Base-by-base conservation (phyloP, 2,329 filamentous ascomycete species). In the Zymoseptoria tritici region DNA sequence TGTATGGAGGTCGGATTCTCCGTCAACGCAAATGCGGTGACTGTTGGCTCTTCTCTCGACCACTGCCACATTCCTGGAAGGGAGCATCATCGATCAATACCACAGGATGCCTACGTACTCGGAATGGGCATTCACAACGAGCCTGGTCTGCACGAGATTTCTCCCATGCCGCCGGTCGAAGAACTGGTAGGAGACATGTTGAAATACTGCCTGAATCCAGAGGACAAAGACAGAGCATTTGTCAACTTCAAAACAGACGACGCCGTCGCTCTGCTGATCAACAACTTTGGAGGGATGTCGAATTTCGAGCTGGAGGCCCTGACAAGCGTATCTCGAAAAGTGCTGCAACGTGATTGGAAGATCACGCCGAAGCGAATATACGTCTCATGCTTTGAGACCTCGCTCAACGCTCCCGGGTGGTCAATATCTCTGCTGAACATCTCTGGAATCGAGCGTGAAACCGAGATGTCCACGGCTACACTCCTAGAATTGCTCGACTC, bases 391-490 rank as follows among this genome's bases (percentile, higher is more conserved):
- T 79, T 83, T 52, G 80, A 83, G 60, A 82, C 80, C 0, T 82
- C 79, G 0, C 71, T 83, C 8, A 83, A 83, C 63, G 81, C 77
- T 1, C 81, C 81, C 6, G 81, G 81, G 4, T 83, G 82, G 74
- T 81, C 78, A 7, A 79, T 83, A 31, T 82, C 81, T 0, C 69
- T 84, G 0, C 79, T 80, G 31, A 83, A 83, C 63, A 71, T 83
- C 54, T 76, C 76, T 2, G 72, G 76, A 42, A 77, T 80, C 64
- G 75, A 77, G 5, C 70, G 71, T 26, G 68, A 75, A 9, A 77
- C 78, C 63, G 68, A 70, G 4, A 67, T 75, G n/a, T 66, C 71
- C 0, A 68, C 72, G 16, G 61, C 65, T 13, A 78, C 80, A 29
- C 70, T 83, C 22, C 72, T 82, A 21, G 70, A 74, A 1, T 70